Percentiles rank a stretch among this genome's conserved stretches.
Evolutionary conservation across 2,329 filamentous ascomycete genomes (phyloP).

Genomic region (Aspergillus viridinutans): DNA sequence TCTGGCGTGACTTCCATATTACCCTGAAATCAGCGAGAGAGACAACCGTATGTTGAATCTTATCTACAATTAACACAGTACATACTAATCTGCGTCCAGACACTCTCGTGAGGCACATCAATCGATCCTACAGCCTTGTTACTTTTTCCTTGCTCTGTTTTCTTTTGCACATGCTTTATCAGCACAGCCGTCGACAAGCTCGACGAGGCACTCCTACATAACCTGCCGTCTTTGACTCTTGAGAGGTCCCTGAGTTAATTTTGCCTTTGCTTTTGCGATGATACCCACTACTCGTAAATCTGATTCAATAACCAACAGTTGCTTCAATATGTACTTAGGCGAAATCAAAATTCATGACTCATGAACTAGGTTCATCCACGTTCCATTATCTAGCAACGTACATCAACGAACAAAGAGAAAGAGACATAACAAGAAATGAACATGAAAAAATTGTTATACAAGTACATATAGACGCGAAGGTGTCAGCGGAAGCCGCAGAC

Average conservation of each 20-base stretch:
- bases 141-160: not conserved
- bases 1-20: conserved; percentile 64
- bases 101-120: not conserved
- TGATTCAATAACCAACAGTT: not conserved
- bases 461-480: conserved; percentile 32
- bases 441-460: conserved; percentile 26
- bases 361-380: conserved; percentile 14
- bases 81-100: conserved; percentile 1
- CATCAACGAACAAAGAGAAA: conserved; percentile 11
- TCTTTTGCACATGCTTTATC: not conserved
- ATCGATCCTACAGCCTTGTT: not conserved
- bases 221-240: not conserved
- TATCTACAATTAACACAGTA: not conserved
- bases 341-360: not conserved
- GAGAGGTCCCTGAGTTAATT: too few species aligned
- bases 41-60: conserved; percentile 35
- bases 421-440: conserved; percentile 15
- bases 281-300: conserved; percentile 1
- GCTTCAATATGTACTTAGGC: not conserved
- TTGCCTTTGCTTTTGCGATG: not conserved
- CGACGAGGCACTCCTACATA: not conserved
- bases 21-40: conserved; percentile 57
- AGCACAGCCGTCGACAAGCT: not conserved
- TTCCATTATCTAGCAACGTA: conserved; percentile 29
- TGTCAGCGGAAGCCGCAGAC: conserved; percentile 12